Evolutionary conservation across 768 basidiomycete species (phyloP), one percentile per base, ranked within the genome.

Genomic region (Fomitopsis serialis): DNA sequence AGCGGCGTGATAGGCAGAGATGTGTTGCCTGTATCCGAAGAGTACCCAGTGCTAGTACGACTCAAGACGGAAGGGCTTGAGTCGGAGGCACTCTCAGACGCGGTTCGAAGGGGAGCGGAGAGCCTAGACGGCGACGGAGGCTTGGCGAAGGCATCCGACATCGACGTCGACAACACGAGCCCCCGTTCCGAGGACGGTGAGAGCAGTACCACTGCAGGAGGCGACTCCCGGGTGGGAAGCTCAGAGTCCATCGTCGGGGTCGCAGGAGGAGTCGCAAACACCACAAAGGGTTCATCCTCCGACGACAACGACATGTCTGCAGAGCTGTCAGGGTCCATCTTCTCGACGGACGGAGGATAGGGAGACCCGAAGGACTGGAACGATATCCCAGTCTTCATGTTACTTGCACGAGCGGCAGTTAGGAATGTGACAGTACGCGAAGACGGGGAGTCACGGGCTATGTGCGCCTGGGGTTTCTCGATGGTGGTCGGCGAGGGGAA

Each of bases 361-460:
- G 56, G 50, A 25, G 59, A 60, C 6, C 56, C 59, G 29, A 57
- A 57, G 0, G 56, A 53, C 5, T 50, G 37, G 23, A 53, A 58
- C 6, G 54, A 58, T n/a, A 55, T 17, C 1, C 19, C 37, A 2
- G 19, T 29, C 13, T 32, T 47, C 8, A 19, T 17, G 15, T 17
- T 19, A 15, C 19, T 17, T 19, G 19, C 15, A 15, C 37, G 15
- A 40, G 37, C 13, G 19, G 37, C 15, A 19, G 37, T 32, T 32
- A 40, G 37, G 37, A 40, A 40, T 19, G 29, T 40, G 37, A 17
- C 37, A 19, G 19, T 19, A 40, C 37, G 37, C 37, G 15, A 19
- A 15, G 37, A 15, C 15, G 37, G 37, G 15, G 37, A 40, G 37
- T 40, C 37, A 17, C 15, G 6, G 37, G 15, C 29, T 32, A 32